Conservation (phyloP, 2,329 filamentous ascomycete genomes). For the Colletotrichum eleusines region DNA sequence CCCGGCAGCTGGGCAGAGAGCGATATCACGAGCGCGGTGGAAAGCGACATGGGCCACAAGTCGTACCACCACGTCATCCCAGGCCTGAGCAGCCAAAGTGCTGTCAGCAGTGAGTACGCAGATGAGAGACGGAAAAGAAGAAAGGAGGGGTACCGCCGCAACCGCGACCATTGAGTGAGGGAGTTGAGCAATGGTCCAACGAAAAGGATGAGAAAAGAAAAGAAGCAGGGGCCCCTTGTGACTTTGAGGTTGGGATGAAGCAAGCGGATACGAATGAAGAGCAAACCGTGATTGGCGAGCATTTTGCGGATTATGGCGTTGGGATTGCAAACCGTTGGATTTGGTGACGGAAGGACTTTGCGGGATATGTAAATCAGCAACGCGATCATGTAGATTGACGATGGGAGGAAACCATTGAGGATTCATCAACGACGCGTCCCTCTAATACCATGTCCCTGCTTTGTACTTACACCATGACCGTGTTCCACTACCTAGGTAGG, state of each 20-base stretch:
- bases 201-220: background rate
- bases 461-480: background rate
- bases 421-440: background rate
- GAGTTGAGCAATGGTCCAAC: background rate
- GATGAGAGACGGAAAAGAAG: slow-evolving; percentile 60
- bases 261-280: slow-evolving; percentile 1
- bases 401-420: slow-evolving; percentile 3
- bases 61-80: slow-evolving; percentile 68
- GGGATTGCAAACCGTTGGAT: slow-evolving; percentile 5
- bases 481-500: no score
- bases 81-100: slow-evolving; percentile 56
- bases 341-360: background rate
- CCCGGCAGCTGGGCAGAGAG: slow-evolving; percentile 56
- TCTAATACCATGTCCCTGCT: background rate
- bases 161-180: slow-evolving; percentile 39
- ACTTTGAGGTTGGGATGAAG: background rate
- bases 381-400: slow-evolving; percentile 37
- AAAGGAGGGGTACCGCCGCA: slow-evolving; percentile 49
- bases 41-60: slow-evolving; percentile 68
- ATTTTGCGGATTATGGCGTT: slow-evolving; percentile 28
- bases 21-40: slow-evolving; percentile 51
- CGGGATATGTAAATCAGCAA: slow-evolving; percentile 28
- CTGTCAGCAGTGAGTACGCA: slow-evolving; percentile 53
- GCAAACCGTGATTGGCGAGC: slow-evolving; percentile 16
- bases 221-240: background rate